Conservation (phyloP, 1,284 basidiomycete genomes). For the Anthracocystis panici-leucophaei region DNA sequence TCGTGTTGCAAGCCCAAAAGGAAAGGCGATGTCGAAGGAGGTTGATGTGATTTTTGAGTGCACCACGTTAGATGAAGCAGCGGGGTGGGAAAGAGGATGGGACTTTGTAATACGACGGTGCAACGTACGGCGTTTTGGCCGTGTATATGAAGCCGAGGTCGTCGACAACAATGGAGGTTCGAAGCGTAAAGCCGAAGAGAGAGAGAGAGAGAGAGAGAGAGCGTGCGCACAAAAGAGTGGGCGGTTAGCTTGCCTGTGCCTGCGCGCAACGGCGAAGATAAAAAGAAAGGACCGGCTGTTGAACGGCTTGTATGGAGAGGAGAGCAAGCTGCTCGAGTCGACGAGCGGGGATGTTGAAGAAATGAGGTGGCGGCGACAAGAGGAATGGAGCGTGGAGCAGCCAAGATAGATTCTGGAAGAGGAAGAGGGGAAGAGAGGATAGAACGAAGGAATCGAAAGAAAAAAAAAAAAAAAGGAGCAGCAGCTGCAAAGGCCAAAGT, state of each 20-base stretch:
- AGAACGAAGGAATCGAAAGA: neutral
- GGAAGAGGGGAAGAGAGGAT: neutral
- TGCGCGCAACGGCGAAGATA: conserved; percentile 4
- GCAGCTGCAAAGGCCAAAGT: neutral
- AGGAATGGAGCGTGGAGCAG: neutral
- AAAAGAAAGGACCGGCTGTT: conserved; percentile 9
- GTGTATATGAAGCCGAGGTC: neutral
- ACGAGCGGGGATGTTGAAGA: neutral
- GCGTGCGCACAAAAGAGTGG: neutral
- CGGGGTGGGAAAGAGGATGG: conserved; percentile 10
- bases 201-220: neutral
- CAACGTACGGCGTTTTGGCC: neutral
- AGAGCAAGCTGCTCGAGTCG: neutral
- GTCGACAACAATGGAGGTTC: neutral
- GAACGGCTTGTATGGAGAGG: neutral
- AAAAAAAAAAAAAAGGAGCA: no score
- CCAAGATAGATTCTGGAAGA: neutral
- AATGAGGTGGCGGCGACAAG: neutral
- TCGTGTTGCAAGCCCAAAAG: neutral
- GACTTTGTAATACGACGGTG: conserved; percentile 7
- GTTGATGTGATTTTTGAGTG: neutral
- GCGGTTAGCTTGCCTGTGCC: neutral
- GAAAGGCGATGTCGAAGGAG: conserved; percentile 5
- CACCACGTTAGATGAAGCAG: conserved; percentile 16
- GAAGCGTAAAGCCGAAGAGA: conserved; percentile 4